Evolutionary conservation across 1,284 basidiomycete genomes (phyloP).

Genomic region (Ganoderma meredithae): DNA sequence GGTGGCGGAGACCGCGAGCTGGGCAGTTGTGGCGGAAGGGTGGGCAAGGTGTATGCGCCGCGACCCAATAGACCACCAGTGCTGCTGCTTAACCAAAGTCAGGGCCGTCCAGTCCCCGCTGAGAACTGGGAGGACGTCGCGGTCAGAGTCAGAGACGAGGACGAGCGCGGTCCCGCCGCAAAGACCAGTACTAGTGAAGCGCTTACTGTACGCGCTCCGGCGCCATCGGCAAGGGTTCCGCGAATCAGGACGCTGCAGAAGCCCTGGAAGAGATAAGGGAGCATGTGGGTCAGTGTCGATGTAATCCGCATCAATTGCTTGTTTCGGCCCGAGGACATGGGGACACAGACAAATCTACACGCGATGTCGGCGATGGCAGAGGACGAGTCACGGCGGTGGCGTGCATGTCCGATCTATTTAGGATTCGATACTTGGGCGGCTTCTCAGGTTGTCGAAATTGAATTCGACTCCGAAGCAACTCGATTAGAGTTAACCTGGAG

Average conservation of each 20-base stretch:
- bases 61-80: background rate
- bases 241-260: background rate
- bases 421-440: too few species aligned
- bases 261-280: background rate
- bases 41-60: background rate
- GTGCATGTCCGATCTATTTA: background rate
- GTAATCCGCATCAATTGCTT: background rate
- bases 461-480: too few species aligned
- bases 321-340: background rate
- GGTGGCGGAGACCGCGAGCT: background rate
- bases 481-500: too few species aligned
- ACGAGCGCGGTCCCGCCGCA: background rate
- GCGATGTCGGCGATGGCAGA: background rate
- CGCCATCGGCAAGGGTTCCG: conserved; percentile 9
- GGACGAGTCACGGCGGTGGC: background rate
- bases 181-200: background rate
- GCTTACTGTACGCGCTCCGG: background rate
- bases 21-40: background rate
- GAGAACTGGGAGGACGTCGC: background rate
- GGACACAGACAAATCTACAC: background rate
- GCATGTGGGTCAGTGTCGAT: background rate
- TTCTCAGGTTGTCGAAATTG: too few species aligned
- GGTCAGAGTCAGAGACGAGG: background rate
- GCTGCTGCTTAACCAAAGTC: background rate
- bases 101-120: background rate